Conservation (phyloP, 345 rosid species). For the Eucalyptus decipiens region DNA sequence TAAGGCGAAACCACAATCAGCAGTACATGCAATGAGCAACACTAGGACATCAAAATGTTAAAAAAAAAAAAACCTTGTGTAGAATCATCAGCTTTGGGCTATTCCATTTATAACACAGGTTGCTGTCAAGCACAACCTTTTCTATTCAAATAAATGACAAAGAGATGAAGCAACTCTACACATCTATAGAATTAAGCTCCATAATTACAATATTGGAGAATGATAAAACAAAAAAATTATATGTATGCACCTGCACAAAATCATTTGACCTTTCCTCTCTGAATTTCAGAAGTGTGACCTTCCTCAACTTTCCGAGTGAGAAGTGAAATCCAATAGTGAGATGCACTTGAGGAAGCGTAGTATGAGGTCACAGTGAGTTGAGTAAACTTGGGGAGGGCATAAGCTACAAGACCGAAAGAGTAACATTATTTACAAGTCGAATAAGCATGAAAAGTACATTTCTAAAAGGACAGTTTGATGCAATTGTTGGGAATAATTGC, state of each 20-base stretch:
- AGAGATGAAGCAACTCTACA: background rate
- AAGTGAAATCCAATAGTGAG: constrained; percentile 79
- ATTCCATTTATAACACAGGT: background rate
- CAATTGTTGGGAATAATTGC: background rate
- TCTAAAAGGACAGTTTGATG: background rate
- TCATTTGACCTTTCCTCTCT: constrained; percentile 33
- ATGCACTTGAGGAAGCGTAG: constrained; percentile 87
- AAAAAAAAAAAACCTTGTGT: background rate
- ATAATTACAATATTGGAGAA: background rate
- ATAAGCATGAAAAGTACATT: background rate
- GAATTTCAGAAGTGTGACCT: constrained; percentile 26
- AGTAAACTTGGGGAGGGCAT: constrained; percentile 75
- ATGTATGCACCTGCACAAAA: background rate
- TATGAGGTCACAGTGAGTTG: constrained; percentile 81
- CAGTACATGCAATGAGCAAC: background rate
- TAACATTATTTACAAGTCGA: background rate
- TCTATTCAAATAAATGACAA: background rate
- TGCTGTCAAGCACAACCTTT: background rate
- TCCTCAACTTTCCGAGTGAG: constrained; percentile 74
- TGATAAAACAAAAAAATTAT: background rate
- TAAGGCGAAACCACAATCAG: background rate
- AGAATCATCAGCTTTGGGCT: background rate
- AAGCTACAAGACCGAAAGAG: constrained; percentile 22
- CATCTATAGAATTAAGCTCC: background rate
- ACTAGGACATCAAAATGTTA: background rate